Evolutionary conservation across 2,329 filamentous ascomycete species (phyloP), one percentile per base, ranked within the genome.

Genomic region (Pyrenophora teres): DNA sequence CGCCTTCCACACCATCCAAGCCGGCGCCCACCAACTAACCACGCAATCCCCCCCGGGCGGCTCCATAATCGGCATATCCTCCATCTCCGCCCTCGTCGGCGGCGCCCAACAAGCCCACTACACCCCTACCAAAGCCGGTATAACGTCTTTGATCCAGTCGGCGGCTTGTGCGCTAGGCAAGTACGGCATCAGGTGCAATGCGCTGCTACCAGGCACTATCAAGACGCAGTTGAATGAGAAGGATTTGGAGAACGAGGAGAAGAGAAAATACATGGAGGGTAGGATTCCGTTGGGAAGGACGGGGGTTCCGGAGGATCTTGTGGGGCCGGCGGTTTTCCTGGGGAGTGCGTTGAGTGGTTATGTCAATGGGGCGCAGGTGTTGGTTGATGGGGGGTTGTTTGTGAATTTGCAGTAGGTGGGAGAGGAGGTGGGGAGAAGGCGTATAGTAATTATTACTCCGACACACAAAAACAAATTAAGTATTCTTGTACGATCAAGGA

Each of bases 321-420:
- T 86, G 0, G 91, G 92, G 0, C 91, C 91, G 2, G 91, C 91
- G 4, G 87, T 96, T 25, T 96, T 96, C 73, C 77, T 96, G 67
- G 91, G 88, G 0, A 89, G 87, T 65, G 88, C 70, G 54, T 74
- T 96, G 75, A 93, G 66, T 49, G 50, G 52, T n/a, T 74, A 74
- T 63, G 67, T 74, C 15, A 93, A 86, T 52, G 91, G 91, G 0
- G 87, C 90, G 13, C 90, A 94, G 74, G 68, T 96, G 61, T 73
- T 96, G 57, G 92, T 96, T 12, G 92, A 96, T 74, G 92, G 92
- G 9, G 92, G 92, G 0, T 72, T 93, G 56, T 96, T 94, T 79
- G 92, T 96, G 13, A 96, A 96, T 74, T 77, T 96, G 44, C 69
- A 72, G 36, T 58, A 12, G 19, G 19, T 3, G 5, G 19, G 19